Evolutionary conservation across 805 yeast species (phyloP), one percentile per base, ranked within the genome.

Genomic region (Metschnikowia proteae): DNA sequence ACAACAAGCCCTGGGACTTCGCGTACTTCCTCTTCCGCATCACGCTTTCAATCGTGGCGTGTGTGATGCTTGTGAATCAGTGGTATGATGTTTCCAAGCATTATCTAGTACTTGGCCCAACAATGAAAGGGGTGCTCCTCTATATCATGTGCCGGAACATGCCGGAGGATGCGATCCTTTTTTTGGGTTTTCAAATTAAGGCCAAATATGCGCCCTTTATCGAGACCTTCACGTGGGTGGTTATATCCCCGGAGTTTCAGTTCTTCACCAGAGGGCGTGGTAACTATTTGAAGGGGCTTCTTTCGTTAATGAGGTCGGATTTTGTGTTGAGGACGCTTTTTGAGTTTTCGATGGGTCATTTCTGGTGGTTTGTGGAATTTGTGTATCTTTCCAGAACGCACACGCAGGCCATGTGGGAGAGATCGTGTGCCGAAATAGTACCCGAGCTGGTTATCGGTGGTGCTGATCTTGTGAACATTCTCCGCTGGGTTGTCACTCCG

Each of bases 81-180:
- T 48, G 56, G 52, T 52, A 58, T 40, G 51, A 51, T 31, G 42
- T 59, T 3, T 49, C 55, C n/a, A 43, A 51, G 22, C 46, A 49
- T 8, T 48, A 60, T 26, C 43, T 72, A 13, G 59, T 61, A 27
- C 54, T 73, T 41, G 79, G 81, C 3, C 60, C 67, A 2, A 59
- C 68, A 17, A 61, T 81, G 27, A 61, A 61, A 35, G 67, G 65
- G 28, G 57, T 65, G 5, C 51, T 80, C 38, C 57, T 72, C 6
- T 80, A 75, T 53, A 61, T 80, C 28, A 72, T 80, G 74, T 68
- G 81, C 3, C 65, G 80, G 28, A 68, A 73, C 17, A 68, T 72
- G 49, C 78, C 80, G 3, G 68, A 68, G 32, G 63, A 65, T 11
- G 64, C 66, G 32, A 54, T 79, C 17, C 56, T 69, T 4, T 51